Evolutionary conservation across 2,329 filamentous ascomycete species (phyloP).

Genomic region (Alternaria ventricosa): DNA sequence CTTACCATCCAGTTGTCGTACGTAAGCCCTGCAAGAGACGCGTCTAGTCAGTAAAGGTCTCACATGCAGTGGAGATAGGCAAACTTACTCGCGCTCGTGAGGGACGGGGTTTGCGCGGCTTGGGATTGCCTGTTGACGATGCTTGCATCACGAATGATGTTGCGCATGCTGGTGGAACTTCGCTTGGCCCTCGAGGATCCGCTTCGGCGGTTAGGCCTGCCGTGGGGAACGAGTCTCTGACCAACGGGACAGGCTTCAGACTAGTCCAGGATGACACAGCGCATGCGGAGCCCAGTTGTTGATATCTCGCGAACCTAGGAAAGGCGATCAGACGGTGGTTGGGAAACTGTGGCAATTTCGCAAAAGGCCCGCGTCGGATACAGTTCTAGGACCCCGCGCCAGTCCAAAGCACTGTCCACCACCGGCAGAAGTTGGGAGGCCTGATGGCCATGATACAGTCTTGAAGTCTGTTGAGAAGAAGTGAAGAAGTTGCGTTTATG

Average conservation of each 20-base stretch:
- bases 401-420: slow-evolving; percentile 9
- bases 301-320: neutral
- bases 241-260: slow-evolving; percentile 3
- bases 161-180: slow-evolving; percentile 33
- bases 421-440: slow-evolving; percentile 3
- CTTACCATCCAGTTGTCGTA: slow-evolving; percentile 54
- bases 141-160: slow-evolving; percentile 33
- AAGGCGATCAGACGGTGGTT: slow-evolving; percentile 1
- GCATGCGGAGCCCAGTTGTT: neutral
- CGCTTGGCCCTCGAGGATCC: slow-evolving; percentile 30
- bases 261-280: slow-evolving; percentile 10
- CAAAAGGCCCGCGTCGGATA: slow-evolving; percentile 5
- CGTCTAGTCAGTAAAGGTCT: neutral
- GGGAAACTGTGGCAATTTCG: neutral
- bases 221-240: slow-evolving; percentile 13
- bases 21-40: slow-evolving; percentile 43
- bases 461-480: neutral
- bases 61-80: neutral
- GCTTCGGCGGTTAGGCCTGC: slow-evolving; percentile 22
- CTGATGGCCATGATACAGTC: slow-evolving; percentile 2
- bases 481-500: neutral
- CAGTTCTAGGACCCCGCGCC: slow-evolving; percentile 8
- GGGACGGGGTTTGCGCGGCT: slow-evolving; percentile 49
- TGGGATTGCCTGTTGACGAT: slow-evolving; percentile 33
- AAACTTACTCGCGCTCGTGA: slow-evolving; percentile 45